Base-by-base conservation (phyloP, 441 rosid genomes). In the Brassica balearica region DNA sequence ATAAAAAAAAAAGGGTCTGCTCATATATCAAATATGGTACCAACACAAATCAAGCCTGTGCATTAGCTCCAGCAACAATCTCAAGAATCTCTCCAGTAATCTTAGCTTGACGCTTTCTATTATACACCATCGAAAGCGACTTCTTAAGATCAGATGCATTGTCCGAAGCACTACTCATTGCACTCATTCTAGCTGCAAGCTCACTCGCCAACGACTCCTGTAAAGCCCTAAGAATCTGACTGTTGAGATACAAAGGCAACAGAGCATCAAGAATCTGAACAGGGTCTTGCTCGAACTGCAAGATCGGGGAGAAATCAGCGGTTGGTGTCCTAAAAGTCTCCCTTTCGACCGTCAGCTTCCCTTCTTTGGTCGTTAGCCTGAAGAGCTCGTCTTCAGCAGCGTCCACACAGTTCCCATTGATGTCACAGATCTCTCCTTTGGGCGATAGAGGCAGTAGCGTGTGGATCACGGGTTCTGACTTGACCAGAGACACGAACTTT, bases 201-300 rank as follows among this genome's bases (percentile, higher is more conserved):
- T 95, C 98, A 77, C 99, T 95, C 0, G 98, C 98, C 77, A 89
- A 71, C 4, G 97, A 90, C 76, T 95, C 99, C 88, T 93, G 99
- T 87, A 95, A 84, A 4, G 99, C 90, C 89, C 92, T 95, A 84
- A 95, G 83, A 55, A 95, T 82, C 93, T 95, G 98, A 73, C 99
- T 93, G 84, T 93, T 93, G 61, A 93, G 84, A 71, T 95, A 93
- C 68, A 93, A 77, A 64, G 99, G 98, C 89, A 95, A 77, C 81
- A 93, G 75, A 32, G 98, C 98, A 85, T 95, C 99, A 38, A 93
- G 96, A 72, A 95, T 95, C 93, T 93, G 98, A 77, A 87, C 96
- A 9, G 99, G 99, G 60, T 95, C 99, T 85, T 95, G 98, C 87
- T 95, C 98, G 70, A 95, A 95, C 77, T 92, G 88, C 88, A 92